Conservation (phyloP, 2,329 filamentous ascomycete genomes). For the Venturia oleaginea region DNA sequence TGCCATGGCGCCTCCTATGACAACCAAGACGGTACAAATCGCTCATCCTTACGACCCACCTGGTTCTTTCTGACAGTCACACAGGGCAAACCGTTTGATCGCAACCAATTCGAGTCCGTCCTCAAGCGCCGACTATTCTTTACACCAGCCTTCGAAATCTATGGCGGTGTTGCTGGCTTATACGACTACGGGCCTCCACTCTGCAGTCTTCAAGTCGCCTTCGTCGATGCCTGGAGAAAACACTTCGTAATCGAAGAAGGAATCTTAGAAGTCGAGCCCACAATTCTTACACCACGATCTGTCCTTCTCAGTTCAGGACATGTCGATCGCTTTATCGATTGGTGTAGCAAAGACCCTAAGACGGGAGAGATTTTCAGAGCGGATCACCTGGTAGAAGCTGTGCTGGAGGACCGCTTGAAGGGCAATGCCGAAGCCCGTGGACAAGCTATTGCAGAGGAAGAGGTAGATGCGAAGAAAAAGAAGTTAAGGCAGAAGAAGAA, state of each 20-base stretch:
- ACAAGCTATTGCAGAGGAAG: conserved; percentile 63
- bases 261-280: conserved; percentile 93
- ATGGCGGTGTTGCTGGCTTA: conserved; percentile 77
- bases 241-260: conserved; percentile 90
- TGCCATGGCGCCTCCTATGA: conserved; percentile 32
- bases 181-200: conserved; percentile 77
- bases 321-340: conserved; percentile 63
- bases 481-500: conserved; percentile 54
- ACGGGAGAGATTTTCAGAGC: conserved; percentile 93
- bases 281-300: conserved; percentile 83
- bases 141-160: conserved; percentile 72
- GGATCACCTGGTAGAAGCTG: conserved; percentile 92
- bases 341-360: conserved; percentile 99
- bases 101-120: conserved; percentile 70
- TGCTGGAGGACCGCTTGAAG: conserved; percentile 78
- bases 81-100: conserved; percentile 82
- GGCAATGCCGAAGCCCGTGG: conserved; percentile 90
- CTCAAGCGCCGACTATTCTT: conserved; percentile 64
- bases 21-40: conserved; percentile 48
- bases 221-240: conserved; percentile 83
- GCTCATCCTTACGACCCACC: not conserved
- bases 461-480: conserved; percentile 69
- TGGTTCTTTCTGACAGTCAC: not conserved
- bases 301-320: conserved; percentile 90
- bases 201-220: conserved; percentile 76